Evolutionary conservation across 2,329 filamentous ascomycete genomes (phyloP).

Genomic region (Diplodia seriata): DNA sequence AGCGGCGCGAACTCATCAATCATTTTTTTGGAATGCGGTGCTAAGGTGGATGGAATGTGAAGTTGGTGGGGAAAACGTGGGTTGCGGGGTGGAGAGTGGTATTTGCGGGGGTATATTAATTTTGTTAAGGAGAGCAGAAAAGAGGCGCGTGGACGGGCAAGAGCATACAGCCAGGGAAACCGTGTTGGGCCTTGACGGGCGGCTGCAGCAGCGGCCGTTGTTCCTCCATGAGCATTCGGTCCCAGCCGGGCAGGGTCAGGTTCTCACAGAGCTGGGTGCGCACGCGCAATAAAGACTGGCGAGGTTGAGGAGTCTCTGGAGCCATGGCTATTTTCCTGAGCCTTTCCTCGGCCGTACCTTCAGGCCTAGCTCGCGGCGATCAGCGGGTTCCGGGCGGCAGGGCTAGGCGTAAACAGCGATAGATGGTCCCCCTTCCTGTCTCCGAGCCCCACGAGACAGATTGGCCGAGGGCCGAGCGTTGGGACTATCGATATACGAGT

Average conservation of each 20-base stretch:
- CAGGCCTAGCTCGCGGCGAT: slow-evolving; percentile 14
- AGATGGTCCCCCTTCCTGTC: not conserved
- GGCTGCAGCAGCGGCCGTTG: slow-evolving; percentile 14
- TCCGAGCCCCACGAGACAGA: slow-evolving; percentile 1
- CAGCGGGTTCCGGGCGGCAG: not conserved
- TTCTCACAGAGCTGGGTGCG: slow-evolving; percentile 12
- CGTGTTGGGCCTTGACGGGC: not conserved
- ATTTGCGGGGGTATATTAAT: not conserved
- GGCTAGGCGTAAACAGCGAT: slow-evolving; percentile 6
- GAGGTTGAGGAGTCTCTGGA: not conserved
- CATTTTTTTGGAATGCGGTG: not conserved
- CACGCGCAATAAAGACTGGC: slow-evolving; percentile 15
- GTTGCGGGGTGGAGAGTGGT: not conserved
- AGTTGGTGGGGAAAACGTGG: not conserved
- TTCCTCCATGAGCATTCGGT: slow-evolving; percentile 26
- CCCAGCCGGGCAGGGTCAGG: slow-evolving; percentile 20
- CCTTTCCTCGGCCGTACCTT: not conserved
- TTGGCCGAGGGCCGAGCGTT: slow-evolving; percentile 18
- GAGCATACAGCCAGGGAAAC: slow-evolving; percentile 13
- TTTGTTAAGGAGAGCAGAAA: not conserved
- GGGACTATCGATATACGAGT: slow-evolving; percentile 10
- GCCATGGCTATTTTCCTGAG: slow-evolving; percentile 2
- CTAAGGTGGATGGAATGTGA: not conserved
- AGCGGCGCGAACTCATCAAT: not conserved
- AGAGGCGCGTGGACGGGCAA: not conserved